Evolutionary conservation across 176 grass and related monocot species (phyloP), one percentile per base, ranked within the genome.

Genomic region (Hsuehochloa calcarea): DNA sequence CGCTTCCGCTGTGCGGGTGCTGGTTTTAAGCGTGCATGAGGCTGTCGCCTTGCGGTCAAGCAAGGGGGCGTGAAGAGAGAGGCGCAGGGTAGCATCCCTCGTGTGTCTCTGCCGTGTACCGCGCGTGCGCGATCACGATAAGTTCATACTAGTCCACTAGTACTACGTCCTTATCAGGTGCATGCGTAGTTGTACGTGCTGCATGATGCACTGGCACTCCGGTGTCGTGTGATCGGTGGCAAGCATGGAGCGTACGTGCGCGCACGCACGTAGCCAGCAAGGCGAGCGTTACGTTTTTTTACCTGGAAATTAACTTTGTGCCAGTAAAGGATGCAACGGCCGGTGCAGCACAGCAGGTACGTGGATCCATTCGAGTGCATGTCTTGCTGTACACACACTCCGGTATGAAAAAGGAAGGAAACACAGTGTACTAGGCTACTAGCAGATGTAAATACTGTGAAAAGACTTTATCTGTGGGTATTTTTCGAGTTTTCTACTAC

Each of bases 21-120:
- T 50, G 77, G 75, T 82, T 77, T 91, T 85, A 91, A 80, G 90
- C 76, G 74, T 83, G 88, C 79, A 78, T 86, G 83, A 54, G 67
- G 65, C 56, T 82, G 84, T 72, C 59, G 70, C 72, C 40, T 41
- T 39, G 84, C 68, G 38, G 74, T 83, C 80, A 87, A 68, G 71
- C 80, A 87, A 68, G 71, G 72, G 52, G 6, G 23, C 13, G 16
- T 25, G 67, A 12, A 2, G 39, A 70, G 65, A 34, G 51, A 19
- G 54, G 20, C 20, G 54, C 66, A 12, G 31, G 26, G 13, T 37
- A 51, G 27, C 10, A 17, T 23, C 11, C 27, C 76, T 67, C 82
- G n/a, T 68, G 82, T 4, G 69, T 19, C 54, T 12, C 39, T 65
- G 63, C 19, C 23, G 70, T 37, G 75, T 41, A 34, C 68, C 45